Percentiles rank a stretch among this genome's conserved stretches.
phyloP scores from a whole-genome alignment of 1,284 basidiomycete species.

The Pseudozyma flocculosa region DNA sequence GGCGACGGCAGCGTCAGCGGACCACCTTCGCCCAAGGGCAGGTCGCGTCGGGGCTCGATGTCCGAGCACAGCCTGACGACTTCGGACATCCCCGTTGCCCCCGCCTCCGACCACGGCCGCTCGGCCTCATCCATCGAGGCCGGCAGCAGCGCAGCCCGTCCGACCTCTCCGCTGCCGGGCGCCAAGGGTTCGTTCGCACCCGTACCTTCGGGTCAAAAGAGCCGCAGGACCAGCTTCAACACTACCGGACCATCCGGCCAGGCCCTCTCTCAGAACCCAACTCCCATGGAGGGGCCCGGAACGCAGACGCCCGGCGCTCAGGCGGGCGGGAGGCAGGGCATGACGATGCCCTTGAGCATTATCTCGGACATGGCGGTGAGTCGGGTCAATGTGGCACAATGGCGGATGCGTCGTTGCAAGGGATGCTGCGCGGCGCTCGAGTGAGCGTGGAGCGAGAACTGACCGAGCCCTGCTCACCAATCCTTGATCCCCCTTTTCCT shows the following conservation, averaged over 20 bases:
- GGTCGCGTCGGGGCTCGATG: conserved; percentile 24
- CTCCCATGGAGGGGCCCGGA: conserved; percentile 20
- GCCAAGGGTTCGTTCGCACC: neutral
- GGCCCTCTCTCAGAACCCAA: conserved; percentile 14
- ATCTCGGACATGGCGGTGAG: conserved; percentile 53
- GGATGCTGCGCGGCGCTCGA: too few species aligned
- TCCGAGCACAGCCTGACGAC: conserved; percentile 8
- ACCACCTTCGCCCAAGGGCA: conserved; percentile 24
- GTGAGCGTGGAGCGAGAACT: too few species aligned
- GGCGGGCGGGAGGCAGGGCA: conserved; percentile 41
- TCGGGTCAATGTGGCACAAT: neutral
- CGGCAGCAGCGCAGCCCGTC: conserved; percentile 3
- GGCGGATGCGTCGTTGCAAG: too few species aligned
- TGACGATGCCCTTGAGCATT: conserved; percentile 51
- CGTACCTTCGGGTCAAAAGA: conserved; percentile 11
- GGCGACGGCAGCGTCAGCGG: conserved; percentile 22
- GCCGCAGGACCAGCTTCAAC: conserved; percentile 35
- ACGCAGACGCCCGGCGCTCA: conserved; percentile 39
- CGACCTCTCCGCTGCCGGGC: conserved; percentile 17
- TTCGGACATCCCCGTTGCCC: conserved; percentile 36
- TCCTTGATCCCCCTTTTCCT: too few species aligned
- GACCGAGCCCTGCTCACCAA: too few species aligned
- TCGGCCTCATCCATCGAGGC: conserved; percentile 16
- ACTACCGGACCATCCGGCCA: conserved; percentile 22
- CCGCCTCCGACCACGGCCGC: conserved; percentile 39